Base-by-base conservation (phyloP, 257 asterid genomes). In the Capsicum baccatum region DNA sequence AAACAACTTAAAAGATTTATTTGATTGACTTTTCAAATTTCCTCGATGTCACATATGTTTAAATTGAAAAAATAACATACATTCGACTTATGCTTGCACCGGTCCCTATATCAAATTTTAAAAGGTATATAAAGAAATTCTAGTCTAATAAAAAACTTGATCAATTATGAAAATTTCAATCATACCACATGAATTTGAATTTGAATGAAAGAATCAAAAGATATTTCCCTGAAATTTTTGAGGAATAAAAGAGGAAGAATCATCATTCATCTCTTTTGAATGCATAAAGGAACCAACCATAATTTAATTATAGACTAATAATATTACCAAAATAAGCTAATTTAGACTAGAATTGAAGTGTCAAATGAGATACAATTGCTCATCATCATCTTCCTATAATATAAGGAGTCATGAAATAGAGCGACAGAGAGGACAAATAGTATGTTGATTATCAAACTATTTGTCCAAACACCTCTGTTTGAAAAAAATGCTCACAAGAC, bases 401-500 rank as follows among this genome's bases (percentile, higher is more conserved):
- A 26, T 26, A 26, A 26, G 26, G 26, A 26, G 26, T 26, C 26
- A 26, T 26, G 0, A 26, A 59, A 86, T 79, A 3, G 95, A 91
- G 9, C 96, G 93, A 80, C 97, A 93, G 59, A 93, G 94, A 7
- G 96, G 97, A 39, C 97, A 93, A 52, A 92, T 89, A 6, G 78
- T 21, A n/a, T 88, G 93, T 11, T 88, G 94, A 16, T 88, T 88
- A 7, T 87, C 84, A 54, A 93, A 90, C 97, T 96, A 92, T 81
- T 87, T 91, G 12, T 88, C 94, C 86, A 92, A 86, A 88, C 97
- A 93, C 2, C 83, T 86, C 26, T 70, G 83, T 91, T 52, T 93
- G 96, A 82, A 93, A 93, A 86, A 93, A 89, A 89, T 93, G 96
- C 86, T 90, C 89, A 86, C 97, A 93, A 84, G 92, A 90, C 73